phyloP scores from a whole-genome alignment of 768 basidiomycete species.

The Collybiopsis luxurians region DNA sequence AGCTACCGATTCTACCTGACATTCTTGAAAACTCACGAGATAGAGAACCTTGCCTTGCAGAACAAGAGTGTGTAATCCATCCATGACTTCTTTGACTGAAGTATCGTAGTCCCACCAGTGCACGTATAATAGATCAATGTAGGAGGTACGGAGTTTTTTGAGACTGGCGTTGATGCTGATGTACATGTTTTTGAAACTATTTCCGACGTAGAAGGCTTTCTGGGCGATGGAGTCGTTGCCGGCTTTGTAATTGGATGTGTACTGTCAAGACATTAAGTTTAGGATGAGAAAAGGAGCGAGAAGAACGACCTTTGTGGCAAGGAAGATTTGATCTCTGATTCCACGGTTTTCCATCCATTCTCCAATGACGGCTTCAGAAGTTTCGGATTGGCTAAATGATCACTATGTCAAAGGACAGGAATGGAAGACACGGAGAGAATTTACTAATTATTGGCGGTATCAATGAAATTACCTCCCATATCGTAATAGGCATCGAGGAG shows the following conservation, averaged over 20 bases:
- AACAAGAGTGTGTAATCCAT: slow-evolving; percentile 35
- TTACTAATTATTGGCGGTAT: slow-evolving; percentile 38
- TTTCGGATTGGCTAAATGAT: slow-evolving; percentile 31
- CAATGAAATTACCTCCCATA: slow-evolving; percentile 41
- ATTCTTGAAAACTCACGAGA: slow-evolving; percentile 26
- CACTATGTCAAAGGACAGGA: not conserved
- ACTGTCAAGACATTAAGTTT: slow-evolving; percentile 5
- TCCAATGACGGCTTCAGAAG: slow-evolving; percentile 42
- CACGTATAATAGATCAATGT: not conserved
- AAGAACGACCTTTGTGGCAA: slow-evolving; percentile 37
- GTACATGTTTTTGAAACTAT: not conserved
- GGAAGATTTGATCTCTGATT: slow-evolving; percentile 42
- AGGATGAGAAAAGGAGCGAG: not conserved
- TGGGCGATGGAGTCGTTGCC: slow-evolving; percentile 11
- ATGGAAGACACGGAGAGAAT: not conserved
- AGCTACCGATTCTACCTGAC: too few relatives aligned
- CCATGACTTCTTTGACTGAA: slow-evolving; percentile 1
- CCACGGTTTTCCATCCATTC: slow-evolving; percentile 43
- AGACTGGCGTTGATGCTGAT: not conserved
- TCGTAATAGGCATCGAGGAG: slow-evolving; percentile 39
- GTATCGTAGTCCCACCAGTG: slow-evolving; percentile 3
- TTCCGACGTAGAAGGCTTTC: slow-evolving; percentile 10
- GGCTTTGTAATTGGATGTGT: slow-evolving; percentile 14
- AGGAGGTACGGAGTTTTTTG: not conserved
- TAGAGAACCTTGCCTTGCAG: slow-evolving; percentile 40